Percentiles rank a stretch among this genome's conserved stretches.
phyloP scores from a whole-genome alignment of 129 eudicot genomes.

The Helianthus tuberosus region DNA sequence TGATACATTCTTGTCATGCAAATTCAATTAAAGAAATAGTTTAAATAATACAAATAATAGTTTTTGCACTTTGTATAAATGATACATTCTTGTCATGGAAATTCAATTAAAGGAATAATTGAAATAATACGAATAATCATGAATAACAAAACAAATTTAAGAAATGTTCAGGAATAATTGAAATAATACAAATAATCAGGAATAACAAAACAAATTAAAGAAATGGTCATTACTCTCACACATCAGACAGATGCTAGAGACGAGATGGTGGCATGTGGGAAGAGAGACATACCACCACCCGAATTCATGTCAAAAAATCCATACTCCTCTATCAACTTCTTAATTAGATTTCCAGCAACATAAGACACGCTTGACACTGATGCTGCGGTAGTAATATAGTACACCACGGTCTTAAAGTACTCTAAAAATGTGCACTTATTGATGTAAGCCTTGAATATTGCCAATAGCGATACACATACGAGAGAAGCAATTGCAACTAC shows the following conservation, averaged over 20 bases:
- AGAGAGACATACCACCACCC: constrained; percentile 10
- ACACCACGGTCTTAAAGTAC: constrained; percentile 43
- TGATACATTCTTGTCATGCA: neutral
- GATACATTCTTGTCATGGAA: constrained; percentile 4
- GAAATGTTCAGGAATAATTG: neutral
- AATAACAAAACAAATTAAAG: neutral
- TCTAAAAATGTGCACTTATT: constrained; percentile 13
- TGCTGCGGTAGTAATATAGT: constrained; percentile 40
- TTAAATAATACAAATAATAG: neutral
- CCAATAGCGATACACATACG: constrained; percentile 51
- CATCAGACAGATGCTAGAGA: constrained; percentile 25
- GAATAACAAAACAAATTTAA: neutral
- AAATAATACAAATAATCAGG: neutral
- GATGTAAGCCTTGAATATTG: constrained; percentile 50
- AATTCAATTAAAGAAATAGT: constrained; percentile 6
- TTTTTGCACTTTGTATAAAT: neutral
- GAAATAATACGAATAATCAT: constrained; percentile 2
- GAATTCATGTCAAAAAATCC: constrained; percentile 45
- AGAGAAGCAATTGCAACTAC: constrained; percentile 36
- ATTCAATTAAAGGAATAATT: neutral
- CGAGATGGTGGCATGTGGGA: neutral
- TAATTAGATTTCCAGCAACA: constrained; percentile 48
- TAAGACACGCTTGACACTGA: constrained; percentile 56
- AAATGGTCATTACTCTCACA: neutral
- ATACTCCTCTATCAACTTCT: constrained; percentile 37